These are phyloP conservation scores for Stephanodiscus minutulus DNA, from an alignment of 108 stramenopile genomes.

Conservation along the genomic window DNA sequence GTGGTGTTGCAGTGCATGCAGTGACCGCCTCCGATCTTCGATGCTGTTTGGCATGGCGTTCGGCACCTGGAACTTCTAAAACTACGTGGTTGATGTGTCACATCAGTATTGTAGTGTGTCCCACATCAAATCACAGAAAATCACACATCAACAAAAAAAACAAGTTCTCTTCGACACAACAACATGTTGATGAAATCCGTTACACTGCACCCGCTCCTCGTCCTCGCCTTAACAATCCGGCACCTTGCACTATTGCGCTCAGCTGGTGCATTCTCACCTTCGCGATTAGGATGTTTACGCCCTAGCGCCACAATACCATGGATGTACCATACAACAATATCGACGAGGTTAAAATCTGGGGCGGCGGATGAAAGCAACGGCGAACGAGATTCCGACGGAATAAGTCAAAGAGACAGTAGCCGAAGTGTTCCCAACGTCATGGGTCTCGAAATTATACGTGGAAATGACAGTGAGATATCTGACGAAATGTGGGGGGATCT, in stretches of 20 bases:
- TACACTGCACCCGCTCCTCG: not conserved
- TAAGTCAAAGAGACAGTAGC: not conserved
- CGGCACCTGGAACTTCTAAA: too few species aligned
- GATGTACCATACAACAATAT: not conserved
- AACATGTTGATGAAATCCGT: slow-evolving; percentile 6
- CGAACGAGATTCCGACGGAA: slow-evolving; percentile 1
- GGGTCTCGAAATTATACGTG: slow-evolving; percentile 27
- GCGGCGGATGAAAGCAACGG: not conserved
- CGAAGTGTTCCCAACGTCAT: slow-evolving; percentile 9
- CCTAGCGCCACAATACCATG: not conserved
- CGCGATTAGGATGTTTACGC: not conserved
- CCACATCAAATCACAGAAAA: too few species aligned
- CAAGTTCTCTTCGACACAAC: too few species aligned
- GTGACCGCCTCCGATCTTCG: not conserved
- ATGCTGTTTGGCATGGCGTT: not conserved
- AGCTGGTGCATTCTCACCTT: slow-evolving; percentile 5
- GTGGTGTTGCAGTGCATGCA: not conserved
- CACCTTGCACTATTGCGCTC: not conserved
- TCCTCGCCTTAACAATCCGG: not conserved
- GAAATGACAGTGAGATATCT: slow-evolving; percentile 25
- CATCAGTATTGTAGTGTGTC: too few species aligned
- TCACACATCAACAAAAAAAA: too few species aligned
- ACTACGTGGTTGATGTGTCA: too few species aligned
- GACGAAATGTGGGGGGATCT: slow-evolving; percentile 58
- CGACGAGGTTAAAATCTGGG: not conserved